phyloP scores from a whole-genome alignment of 1,284 basidiomycete genomes.

The Thecaphora frezii region DNA sequence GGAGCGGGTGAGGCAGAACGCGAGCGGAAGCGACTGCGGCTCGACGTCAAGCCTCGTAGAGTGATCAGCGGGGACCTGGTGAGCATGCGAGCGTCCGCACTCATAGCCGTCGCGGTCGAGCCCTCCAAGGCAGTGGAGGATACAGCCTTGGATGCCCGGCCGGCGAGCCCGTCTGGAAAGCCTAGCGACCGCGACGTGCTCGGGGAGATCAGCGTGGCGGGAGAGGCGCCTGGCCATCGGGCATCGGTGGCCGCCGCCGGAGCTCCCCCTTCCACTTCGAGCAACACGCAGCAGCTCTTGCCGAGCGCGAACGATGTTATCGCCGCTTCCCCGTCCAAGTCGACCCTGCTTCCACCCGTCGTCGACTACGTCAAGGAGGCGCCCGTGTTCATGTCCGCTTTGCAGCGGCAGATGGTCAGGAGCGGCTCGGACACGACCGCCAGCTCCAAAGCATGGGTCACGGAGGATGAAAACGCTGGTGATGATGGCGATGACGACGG shows the following conservation, averaged over 20 bases:
- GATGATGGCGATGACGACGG: conserved; percentile 2
- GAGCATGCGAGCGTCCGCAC: conserved; percentile 11
- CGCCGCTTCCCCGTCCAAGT: neutral
- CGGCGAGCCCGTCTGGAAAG: too few species aligned
- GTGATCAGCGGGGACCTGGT: conserved; percentile 31
- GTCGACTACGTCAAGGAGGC: conserved; percentile 36
- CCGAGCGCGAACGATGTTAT: too few species aligned
- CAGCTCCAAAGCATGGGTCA: conserved; percentile 23
- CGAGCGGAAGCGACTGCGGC: conserved; percentile 39
- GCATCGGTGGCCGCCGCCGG: too few species aligned
- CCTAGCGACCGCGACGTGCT: too few species aligned
- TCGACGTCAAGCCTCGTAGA: conserved; percentile 29
- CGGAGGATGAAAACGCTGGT: conserved; percentile 25
- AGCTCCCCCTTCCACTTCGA: too few species aligned
- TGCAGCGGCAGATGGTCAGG: conserved; percentile 20
- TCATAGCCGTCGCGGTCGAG: neutral
- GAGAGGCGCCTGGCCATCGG: too few species aligned
- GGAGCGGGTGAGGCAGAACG: conserved; percentile 21
- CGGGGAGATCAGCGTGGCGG: too few species aligned
- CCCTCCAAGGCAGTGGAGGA: neutral
- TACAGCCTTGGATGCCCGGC: too few species aligned
- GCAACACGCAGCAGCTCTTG: too few species aligned
- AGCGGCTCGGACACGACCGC: conserved; percentile 5
- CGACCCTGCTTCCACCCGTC: conserved; percentile 6
- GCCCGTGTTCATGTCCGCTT: conserved; percentile 22